phyloP scores from a whole-genome alignment of 352 stramenopile species.

The Phytophthora rubi region DNA sequence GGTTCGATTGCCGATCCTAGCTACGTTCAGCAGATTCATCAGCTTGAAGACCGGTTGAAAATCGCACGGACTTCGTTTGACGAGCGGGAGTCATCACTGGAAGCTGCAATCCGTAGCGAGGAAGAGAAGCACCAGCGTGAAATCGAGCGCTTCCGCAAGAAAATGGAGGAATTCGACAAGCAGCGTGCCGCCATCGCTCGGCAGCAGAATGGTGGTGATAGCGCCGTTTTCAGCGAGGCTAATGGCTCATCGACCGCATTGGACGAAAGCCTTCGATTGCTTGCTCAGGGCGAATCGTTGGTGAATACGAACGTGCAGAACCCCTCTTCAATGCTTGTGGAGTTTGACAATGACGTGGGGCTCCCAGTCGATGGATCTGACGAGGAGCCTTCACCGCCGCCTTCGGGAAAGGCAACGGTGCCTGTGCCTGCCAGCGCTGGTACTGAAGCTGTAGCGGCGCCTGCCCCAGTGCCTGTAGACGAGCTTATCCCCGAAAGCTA shows the following conservation, averaged over 20 bases:
- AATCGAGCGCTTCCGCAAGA: conserved; percentile 81
- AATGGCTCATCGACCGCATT: conserved; percentile 36
- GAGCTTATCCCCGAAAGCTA: conserved; percentile 44
- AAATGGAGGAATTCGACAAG: conserved; percentile 87
- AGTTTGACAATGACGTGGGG: conserved; percentile 38
- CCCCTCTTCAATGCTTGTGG: conserved; percentile 25
- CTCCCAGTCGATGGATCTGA: conserved; percentile 35
- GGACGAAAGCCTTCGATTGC: conserved; percentile 34
- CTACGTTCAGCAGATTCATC: conserved; percentile 68
- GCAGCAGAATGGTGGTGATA: conserved; percentile 60
- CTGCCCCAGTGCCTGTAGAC: conserved; percentile 26
- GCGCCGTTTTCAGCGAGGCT: conserved; percentile 25
- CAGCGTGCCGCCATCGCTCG: conserved; percentile 71
- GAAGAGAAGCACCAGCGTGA: conserved; percentile 86
- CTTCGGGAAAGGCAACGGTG: conserved; percentile 8
- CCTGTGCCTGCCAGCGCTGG: conserved; percentile 10
- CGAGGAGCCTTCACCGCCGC: conserved; percentile 17
- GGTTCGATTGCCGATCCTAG: conserved; percentile 58
- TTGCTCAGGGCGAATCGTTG: conserved; percentile 35
- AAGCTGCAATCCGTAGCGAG: conserved; percentile 76
- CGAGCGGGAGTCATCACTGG: conserved; percentile 73
- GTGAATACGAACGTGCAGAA: conserved; percentile 18
- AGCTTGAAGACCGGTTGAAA: conserved; percentile 72
- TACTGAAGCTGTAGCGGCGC: conserved; percentile 9
- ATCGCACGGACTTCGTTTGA: conserved; percentile 64